phyloP scores from a whole-genome alignment of 805 yeast species.

The Wickerhamiella alocasiicola region DNA sequence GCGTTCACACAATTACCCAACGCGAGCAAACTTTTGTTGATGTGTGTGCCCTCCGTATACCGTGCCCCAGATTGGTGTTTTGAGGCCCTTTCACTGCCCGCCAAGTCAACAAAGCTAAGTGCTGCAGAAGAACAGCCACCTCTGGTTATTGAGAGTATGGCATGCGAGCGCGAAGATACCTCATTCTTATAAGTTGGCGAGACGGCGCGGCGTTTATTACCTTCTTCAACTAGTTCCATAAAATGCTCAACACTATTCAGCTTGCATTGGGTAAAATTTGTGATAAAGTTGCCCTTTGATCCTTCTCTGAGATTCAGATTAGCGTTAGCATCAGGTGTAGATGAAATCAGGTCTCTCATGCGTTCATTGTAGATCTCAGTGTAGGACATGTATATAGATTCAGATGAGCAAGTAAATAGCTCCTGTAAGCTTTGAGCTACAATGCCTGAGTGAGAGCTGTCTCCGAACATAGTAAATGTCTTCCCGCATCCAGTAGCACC shows the following conservation, averaged over 20 bases:
- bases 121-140: constrained; percentile 37
- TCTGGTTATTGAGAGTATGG: constrained; percentile 65
- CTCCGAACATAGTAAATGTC: constrained; percentile 79
- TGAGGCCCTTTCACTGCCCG: constrained; percentile 91
- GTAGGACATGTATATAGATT: constrained; percentile 52
- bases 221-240: constrained; percentile 10
- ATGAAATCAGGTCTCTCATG: constrained; percentile 58
- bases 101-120: constrained; percentile 67
- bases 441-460: constrained; percentile 60
- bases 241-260: constrained; percentile 33
- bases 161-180: constrained; percentile 85
- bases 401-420: constrained; percentile 48
- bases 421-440: constrained; percentile 69
- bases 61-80: constrained; percentile 74
- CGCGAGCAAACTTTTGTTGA: constrained; percentile 76
- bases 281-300: constrained; percentile 50
- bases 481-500: constrained; percentile 97
- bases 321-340: constrained; percentile 33
- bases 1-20: constrained; percentile 59
- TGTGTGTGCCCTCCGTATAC: constrained; percentile 83
- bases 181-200: constrained; percentile 87
- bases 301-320: constrained; percentile 52
- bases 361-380: constrained; percentile 87
- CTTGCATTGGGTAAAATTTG: constrained; percentile 52
- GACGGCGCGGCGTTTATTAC: constrained; percentile 40